Base-by-base conservation (phyloP, 106 monocot genomes). In the Vanilla planifolia region DNA sequence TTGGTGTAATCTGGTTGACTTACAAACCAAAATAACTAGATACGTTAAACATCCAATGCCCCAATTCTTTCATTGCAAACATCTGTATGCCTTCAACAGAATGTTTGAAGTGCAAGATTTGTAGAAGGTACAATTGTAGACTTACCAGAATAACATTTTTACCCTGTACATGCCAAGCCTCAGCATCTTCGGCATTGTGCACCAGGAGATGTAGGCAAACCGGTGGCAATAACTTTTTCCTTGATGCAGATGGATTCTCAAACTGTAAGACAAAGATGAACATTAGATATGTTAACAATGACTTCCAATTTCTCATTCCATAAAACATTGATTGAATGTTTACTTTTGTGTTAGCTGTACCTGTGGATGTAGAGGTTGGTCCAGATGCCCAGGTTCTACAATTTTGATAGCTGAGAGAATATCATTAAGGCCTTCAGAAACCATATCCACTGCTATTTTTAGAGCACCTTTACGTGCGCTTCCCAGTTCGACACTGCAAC, bases 281-380 rank as follows among this genome's bases (percentile, higher is more conserved):
- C n/a, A n/a, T n/a, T n/a, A n/a, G n/a, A n/a, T n/a, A n/a, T n/a
- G n/a, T n/a, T n/a, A n/a, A n/a, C n/a, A n/a, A 51, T 26, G 25
- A 8, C 8, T 51, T 1, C 14, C n/a, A n/a, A n/a, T n/a, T n/a
- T n/a, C n/a, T n/a, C n/a, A n/a, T n/a, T n/a, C n/a, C n/a, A n/a
- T n/a, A n/a, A n/a, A n/a, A n/a, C n/a, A n/a, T n/a, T n/a, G n/a
- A n/a, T n/a, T n/a, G n/a, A n/a, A n/a, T n/a, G n/a, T n/a, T n/a
- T n/a, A n/a, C n/a, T n/a, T n/a, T n/a, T n/a, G n/a, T n/a, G n/a
- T n/a, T n/a, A n/a, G n/a, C n/a, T 50, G 51, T 75, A 93, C 93
- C 82, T 93, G 93, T 46, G 89, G 93, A 75, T 93, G 93, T 35
- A 89, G 89, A 72, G 89, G 81, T 72, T 93, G 93, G 46, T 89